Base-by-base conservation (phyloP, 2,329 filamentous ascomycete species). In the Xylariaceae sp. region DNA sequence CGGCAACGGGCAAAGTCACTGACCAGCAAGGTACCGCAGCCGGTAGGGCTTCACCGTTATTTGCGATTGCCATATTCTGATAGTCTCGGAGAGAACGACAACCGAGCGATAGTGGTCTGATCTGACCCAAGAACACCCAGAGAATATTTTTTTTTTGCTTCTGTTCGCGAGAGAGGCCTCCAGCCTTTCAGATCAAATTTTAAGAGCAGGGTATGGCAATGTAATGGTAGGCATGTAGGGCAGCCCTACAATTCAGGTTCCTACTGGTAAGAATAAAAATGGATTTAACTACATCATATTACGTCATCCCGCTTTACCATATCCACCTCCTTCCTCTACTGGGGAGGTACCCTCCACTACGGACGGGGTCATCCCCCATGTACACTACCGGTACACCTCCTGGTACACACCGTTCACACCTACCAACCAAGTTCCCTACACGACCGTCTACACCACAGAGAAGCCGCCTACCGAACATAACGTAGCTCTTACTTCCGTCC, bases 21-120 rank as follows among this genome's bases (percentile, higher is more conserved):
- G 48, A 6, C 23, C 49, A 49, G 57, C 50, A 59, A 56, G 49
- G 37, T 44, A 30, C 23, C 23, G 23, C 23, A 56, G 49, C 53
- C 50, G 56, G 37, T 60, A 62, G 52, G 60, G 57, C 57, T 57
- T 62, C 57, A 62, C 60, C 57, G 60, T 59, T 57, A 18, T 59
- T 57, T 13, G 39, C 42, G 30, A 44, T 23, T 52, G 6, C 18
- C 18, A 34, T 11, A 4, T 13, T 45, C 42, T 45, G 42, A 15
- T 45, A 15, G 42, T n/a, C 11, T n/a, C 42, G 13, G 13, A n/a
- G 5, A n/a, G 23, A 30, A 30, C 5, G n/a, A n/a, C 42, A 45
- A 45, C 5, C 42, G 42, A 15, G 42, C 42, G 9, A 45, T 45
- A 45, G 42, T 42, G 23, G 37, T 42, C 50, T 44, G 44, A 44